A percentile compares a stretch with the other conserved stretches of the same genome.
These are phyloP conservation scores for Prototheca cutis DNA, from an alignment of 163 green algal species.

Conservation along the genomic window DNA sequence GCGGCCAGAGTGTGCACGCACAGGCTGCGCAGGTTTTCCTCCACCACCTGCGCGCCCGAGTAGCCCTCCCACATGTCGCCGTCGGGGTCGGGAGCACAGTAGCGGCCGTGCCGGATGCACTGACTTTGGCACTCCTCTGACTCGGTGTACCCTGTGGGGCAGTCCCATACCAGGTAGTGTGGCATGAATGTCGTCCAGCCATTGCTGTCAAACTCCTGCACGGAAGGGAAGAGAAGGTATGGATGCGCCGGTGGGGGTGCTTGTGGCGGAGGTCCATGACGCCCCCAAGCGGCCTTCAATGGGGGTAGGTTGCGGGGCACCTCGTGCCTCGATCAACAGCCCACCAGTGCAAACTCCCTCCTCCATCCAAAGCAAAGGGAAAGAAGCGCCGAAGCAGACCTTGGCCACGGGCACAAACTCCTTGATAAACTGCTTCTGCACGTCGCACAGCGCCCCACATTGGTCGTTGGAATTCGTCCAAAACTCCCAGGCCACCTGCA, in stretches of 20 bases:
- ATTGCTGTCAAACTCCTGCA: conserved; percentile 33
- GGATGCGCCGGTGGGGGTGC: background rate
- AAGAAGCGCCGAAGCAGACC: too few relatives aligned
- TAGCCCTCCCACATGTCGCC: conserved; percentile 65
- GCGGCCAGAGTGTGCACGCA: conserved; percentile 63
- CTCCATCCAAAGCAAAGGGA: too few relatives aligned
- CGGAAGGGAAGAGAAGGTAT: background rate
- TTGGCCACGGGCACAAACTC: conserved; percentile 57
- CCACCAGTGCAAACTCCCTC: too few relatives aligned
- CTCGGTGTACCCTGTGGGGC: conserved; percentile 15
- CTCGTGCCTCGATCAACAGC: too few relatives aligned
- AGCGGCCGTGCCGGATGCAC: conserved; percentile 71
- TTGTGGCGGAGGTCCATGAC: too few relatives aligned
- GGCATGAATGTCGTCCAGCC: conserved; percentile 57
- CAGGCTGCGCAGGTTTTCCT: conserved; percentile 79
- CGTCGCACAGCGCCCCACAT: conserved; percentile 71
- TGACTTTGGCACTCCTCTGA: conserved; percentile 51
- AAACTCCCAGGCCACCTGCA: conserved; percentile 73
- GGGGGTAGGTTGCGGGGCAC: too few relatives aligned
- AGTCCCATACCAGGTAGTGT: conserved; percentile 84
- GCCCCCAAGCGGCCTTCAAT: too few relatives aligned
- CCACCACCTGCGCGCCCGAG: conserved; percentile 38
- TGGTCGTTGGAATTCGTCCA: conserved; percentile 85
- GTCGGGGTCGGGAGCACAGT: conserved; percentile 81
- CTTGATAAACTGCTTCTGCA: conserved; percentile 69